Percentiles rank a stretch among this genome's conserved stretches.
Evolutionary conservation across 129 eudicot species (phyloP).

Genomic region (carrot (Daucus carota)): DNA sequence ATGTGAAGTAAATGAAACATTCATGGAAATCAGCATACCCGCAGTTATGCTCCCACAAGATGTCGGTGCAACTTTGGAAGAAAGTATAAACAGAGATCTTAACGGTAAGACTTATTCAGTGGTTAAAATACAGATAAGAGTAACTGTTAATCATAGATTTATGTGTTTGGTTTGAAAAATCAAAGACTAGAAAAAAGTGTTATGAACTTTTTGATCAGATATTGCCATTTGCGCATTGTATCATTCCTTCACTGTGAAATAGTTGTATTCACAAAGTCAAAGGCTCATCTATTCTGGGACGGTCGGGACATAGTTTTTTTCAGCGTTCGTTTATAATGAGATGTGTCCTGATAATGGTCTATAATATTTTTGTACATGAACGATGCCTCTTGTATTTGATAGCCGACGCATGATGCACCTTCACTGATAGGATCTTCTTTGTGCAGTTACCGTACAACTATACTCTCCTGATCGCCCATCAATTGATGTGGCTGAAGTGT

Average conservation of each 20-base stretch:
- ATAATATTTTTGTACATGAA: background rate
- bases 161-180: background rate
- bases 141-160: background rate
- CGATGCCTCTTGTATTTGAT: background rate
- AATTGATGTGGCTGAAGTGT: slow-evolving; percentile 97
- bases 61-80: slow-evolving; percentile 66
- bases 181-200: background rate
- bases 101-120: slow-evolving; percentile 34
- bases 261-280: background rate
- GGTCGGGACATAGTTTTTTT: no score
- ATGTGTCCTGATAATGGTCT: background rate
- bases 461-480: slow-evolving; percentile 84
- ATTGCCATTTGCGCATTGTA: background rate
- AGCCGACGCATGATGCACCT: no score
- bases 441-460: slow-evolving; percentile 80
- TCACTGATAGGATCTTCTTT: slow-evolving; percentile 12
- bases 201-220: background rate
- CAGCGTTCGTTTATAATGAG: background rate
- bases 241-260: background rate
- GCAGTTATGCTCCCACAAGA: slow-evolving; percentile 97
- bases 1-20: slow-evolving; percentile 65
- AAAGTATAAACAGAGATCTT: slow-evolving; percentile 38
- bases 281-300: background rate
- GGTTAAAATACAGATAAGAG: background rate
- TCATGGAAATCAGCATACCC: slow-evolving; percentile 56